Percentiles rank a stretch among this genome's conserved stretches.
Conservation (phyloP, 2,329 filamentous ascomycete genomes). For the Elsinoe necatrix region DNA sequence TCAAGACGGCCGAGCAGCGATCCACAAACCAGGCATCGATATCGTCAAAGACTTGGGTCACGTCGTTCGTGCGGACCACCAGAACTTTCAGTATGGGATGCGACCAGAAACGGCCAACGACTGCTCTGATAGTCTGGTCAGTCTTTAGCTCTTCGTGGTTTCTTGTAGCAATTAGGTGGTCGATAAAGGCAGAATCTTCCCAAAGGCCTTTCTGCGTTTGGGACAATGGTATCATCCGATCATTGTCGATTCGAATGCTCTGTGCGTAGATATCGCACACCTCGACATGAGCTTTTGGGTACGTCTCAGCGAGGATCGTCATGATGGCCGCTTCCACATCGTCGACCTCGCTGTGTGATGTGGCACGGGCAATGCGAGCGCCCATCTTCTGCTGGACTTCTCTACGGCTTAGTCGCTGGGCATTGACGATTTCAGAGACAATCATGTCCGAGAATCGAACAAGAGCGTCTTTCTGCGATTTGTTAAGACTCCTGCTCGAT, state of each 20-base stretch:
- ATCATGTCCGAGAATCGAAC: slow-evolving; percentile 35
- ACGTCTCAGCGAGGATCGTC: slow-evolving; percentile 27
- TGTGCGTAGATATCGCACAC: slow-evolving; percentile 25
- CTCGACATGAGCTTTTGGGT: slow-evolving; percentile 29
- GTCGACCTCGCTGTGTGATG: slow-evolving; percentile 15
- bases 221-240: slow-evolving; percentile 22
- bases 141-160: slow-evolving; percentile 30
- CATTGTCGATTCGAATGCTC: slow-evolving; percentile 24
- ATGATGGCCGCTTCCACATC: slow-evolving; percentile 26
- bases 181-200: slow-evolving; percentile 37
- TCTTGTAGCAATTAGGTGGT: slow-evolving; percentile 31
- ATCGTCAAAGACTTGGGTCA: slow-evolving; percentile 40
- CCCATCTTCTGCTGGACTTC: slow-evolving; percentile 34
- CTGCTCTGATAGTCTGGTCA: slow-evolving; percentile 30
- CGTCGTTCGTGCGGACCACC: slow-evolving; percentile 34
- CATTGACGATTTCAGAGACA: slow-evolving; percentile 36
- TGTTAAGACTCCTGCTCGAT: slow-evolving; percentile 27
- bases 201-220: slow-evolving; percentile 36
- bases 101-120: slow-evolving; percentile 32
- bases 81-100: slow-evolving; percentile 29
- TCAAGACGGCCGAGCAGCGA: slow-evolving; percentile 33
- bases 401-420: slow-evolving; percentile 32
- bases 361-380: slow-evolving; percentile 29
- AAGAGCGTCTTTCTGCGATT: slow-evolving; percentile 28
- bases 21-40: slow-evolving; percentile 41